Evolutionary conservation across 495 filamentous ascomycete species (phyloP).

Genomic region (Hypoxylon lenormandii): DNA sequence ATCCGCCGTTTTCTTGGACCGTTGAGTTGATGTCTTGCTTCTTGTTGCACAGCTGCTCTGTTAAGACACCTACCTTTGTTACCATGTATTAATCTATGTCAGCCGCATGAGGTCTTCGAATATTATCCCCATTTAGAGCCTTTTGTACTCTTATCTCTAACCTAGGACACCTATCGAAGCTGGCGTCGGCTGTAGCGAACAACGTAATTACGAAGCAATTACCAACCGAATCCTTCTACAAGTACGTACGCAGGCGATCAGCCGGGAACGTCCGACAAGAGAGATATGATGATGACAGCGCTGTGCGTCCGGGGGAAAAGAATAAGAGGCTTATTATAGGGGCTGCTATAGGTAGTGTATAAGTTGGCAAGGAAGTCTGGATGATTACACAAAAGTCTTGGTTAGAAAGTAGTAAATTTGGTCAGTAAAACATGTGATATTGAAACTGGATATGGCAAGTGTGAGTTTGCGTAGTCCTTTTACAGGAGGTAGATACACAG

Average conservation of each 20-base stretch:
- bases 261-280: slow-evolving; percentile 31
- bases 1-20: too few relatives aligned
- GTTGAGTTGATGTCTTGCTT: too few relatives aligned
- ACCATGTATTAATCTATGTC: too few relatives aligned
- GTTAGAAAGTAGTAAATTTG: too few relatives aligned
- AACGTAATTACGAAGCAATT: slow-evolving; percentile 32
- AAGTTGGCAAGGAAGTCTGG: neutral
- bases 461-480: too few relatives aligned
- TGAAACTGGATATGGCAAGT: too few relatives aligned
- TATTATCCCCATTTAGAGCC: neutral
- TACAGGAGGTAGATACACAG: too few relatives aligned
- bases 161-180: neutral
- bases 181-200: neutral
- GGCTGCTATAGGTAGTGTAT: neutral
- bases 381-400: too few relatives aligned
- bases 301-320: neutral
- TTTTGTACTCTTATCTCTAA: neutral
- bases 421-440: too few relatives aligned
- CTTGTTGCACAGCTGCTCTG: neutral
- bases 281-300: neutral
- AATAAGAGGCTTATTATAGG: neutral
- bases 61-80: neutral
- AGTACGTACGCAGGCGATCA: slow-evolving; percentile 21
- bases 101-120: neutral
- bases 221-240: slow-evolving; percentile 32